Percentiles rank a stretch among this genome's conserved stretches.
Conservation (phyloP, 208 protist genomes). For the Blastocrithidia nonstop region DNA sequence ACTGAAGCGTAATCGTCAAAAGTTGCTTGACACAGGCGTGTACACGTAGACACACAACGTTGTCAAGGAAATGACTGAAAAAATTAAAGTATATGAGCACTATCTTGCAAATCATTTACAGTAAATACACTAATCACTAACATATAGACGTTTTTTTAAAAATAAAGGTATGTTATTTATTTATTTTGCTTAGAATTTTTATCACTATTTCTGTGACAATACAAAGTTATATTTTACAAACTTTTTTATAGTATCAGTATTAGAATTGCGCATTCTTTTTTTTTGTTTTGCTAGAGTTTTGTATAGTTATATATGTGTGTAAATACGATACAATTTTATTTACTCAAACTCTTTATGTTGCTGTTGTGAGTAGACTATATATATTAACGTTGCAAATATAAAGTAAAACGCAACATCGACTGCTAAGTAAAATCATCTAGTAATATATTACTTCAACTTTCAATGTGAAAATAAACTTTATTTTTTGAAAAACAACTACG, state of each 20-base stretch:
- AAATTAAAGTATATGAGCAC: slow-evolving; percentile 76
- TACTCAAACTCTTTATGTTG: too few species aligned
- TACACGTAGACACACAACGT: slow-evolving; percentile 46
- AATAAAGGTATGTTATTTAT: neutral
- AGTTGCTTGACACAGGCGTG: slow-evolving; percentile 71
- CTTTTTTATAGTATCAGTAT: slow-evolving; percentile 3
- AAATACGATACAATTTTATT: too few species aligned
- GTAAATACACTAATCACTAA: neutral
- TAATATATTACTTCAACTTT: neutral
- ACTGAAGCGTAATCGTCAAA: slow-evolving; percentile 54
- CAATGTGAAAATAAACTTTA: slow-evolving; percentile 2
- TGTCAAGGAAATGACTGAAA: slow-evolving; percentile 67
- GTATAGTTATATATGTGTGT: too few species aligned
- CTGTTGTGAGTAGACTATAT: too few species aligned
- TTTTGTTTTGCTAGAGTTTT: too few species aligned
- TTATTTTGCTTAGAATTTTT: neutral
- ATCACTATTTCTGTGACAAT: neutral
- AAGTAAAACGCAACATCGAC: too few species aligned
- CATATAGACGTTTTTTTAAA: neutral
- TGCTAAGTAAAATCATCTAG: too few species aligned
- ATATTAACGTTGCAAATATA: too few species aligned
- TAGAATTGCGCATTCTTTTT: slow-evolving; percentile 1
- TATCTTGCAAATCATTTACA: slow-evolving; percentile 18
- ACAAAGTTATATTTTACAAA: neutral
- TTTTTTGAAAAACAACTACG: slow-evolving; percentile 3